Evolutionary conservation across 2,329 filamentous ascomycete species (phyloP).

Genomic region (Talaromyces sp.): DNA sequence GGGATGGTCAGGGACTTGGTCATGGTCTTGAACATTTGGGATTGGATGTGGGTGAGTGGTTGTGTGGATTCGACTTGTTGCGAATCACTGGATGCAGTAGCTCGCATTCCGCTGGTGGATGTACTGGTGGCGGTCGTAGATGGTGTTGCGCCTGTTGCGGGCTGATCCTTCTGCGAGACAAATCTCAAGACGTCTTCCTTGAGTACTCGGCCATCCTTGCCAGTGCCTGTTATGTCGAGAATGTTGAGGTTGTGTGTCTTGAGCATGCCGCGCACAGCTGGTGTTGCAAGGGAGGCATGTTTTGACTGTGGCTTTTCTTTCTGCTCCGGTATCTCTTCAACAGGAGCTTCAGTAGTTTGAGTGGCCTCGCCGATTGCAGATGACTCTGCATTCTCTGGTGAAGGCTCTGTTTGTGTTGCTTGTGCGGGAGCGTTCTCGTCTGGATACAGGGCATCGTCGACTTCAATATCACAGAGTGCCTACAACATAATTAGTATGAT

Average conservation of each 20-base stretch:
- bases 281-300: slow-evolving; percentile 77
- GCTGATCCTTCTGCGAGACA: slow-evolving; percentile 54
- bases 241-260: slow-evolving; percentile 80
- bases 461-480: slow-evolving; percentile 92
- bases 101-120: slow-evolving; percentile 26
- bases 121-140: background rate
- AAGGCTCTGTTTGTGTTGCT: slow-evolving; percentile 27
- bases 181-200: slow-evolving; percentile 88
- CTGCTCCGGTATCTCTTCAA: slow-evolving; percentile 23
- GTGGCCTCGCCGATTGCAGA: slow-evolving; percentile 13
- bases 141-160: slow-evolving; percentile 21
- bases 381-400: slow-evolving; percentile 26
- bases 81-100: slow-evolving; percentile 39
- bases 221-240: slow-evolving; percentile 74
- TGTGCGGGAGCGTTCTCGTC: slow-evolving; percentile 49
- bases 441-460: slow-evolving; percentile 70
- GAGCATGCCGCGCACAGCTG: slow-evolving; percentile 83
- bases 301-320: slow-evolving; percentile 48
- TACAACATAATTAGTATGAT: slow-evolving; percentile 34
- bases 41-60: slow-evolving; percentile 74
- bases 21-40: slow-evolving; percentile 97
- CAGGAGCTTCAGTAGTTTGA: background rate
- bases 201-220: slow-evolving; percentile 83
- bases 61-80: slow-evolving; percentile 66
- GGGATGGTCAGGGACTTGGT: slow-evolving; percentile 86